These are phyloP conservation scores for Boletus huronensis DNA, from an alignment of 768 basidiomycete genomes.

Conservation along the genomic window DNA sequence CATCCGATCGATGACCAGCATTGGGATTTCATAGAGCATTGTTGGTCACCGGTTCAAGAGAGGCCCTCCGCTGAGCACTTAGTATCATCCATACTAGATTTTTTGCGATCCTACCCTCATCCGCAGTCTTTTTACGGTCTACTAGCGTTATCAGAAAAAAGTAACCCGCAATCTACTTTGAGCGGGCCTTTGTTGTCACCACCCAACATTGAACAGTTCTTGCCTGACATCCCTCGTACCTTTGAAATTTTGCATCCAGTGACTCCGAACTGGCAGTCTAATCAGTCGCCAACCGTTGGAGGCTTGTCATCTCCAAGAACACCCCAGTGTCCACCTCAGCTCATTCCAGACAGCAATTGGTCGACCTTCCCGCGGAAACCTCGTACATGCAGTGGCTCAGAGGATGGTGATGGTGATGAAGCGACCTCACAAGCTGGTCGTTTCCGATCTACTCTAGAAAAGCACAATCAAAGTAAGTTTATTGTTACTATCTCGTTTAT, in stretches of 20 bases:
- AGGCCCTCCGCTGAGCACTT: conserved; percentile 3
- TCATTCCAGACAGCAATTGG: neutral
- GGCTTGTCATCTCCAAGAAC: neutral
- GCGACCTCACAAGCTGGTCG: neutral
- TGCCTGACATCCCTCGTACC: neutral
- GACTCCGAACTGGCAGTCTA: neutral
- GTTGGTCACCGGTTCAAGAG: conserved; percentile 1
- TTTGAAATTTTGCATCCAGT: neutral
- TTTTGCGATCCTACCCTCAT: neutral
- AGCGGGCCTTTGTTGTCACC: neutral
- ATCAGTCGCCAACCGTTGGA: neutral
- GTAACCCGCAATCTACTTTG: neutral
- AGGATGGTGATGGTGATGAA: neutral
- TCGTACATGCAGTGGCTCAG: neutral
- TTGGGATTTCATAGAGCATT: conserved; percentile 6
- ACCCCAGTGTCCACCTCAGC: neutral
- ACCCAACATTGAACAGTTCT: neutral
- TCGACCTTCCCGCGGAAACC: neutral
- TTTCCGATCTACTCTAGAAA: neutral
- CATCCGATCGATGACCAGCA: conserved; percentile 4
- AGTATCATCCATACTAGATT: neutral
- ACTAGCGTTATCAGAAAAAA: neutral
- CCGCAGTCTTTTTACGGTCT: neutral
- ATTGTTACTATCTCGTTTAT: neutral
- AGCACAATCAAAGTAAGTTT: neutral